Conservation (phyloP, 495 filamentous ascomycete genomes). For the Neurospora sp. region DNA sequence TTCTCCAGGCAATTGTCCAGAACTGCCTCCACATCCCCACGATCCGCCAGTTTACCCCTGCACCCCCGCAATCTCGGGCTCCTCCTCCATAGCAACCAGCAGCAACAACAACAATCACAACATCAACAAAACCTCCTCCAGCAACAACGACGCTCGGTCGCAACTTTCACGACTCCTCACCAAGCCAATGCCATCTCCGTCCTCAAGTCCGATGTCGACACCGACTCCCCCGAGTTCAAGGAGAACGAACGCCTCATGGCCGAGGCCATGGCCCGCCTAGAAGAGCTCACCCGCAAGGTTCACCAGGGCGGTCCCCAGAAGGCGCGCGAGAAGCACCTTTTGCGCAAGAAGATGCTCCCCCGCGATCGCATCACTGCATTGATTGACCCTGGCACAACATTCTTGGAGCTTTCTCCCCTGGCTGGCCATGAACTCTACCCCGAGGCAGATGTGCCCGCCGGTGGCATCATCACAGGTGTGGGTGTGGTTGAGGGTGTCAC, state of each 20-base stretch:
- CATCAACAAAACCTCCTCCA: constrained; percentile 16
- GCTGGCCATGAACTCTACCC: constrained; percentile 83
- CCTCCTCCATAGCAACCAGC: constrained; percentile 8
- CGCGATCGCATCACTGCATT: constrained; percentile 81
- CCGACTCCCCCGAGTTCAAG: constrained; percentile 63
- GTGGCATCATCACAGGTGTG: constrained; percentile 87
- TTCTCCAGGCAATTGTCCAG: constrained; percentile 30
- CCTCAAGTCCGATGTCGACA: constrained; percentile 66
- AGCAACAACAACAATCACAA: constrained; percentile 11
- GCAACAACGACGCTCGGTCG: constrained; percentile 27
- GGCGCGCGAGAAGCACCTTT: constrained; percentile 80
- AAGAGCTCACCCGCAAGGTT: constrained; percentile 57
- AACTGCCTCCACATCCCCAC: not conserved
- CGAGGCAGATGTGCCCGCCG: constrained; percentile 59
- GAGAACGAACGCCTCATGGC: constrained; percentile 76
- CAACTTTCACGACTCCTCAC: constrained; percentile 56
- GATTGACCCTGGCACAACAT: constrained; percentile 80
- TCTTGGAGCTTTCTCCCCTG: constrained; percentile 81
- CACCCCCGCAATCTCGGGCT: constrained; percentile 3
- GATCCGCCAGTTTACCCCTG: not conserved
- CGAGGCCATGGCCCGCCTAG: constrained; percentile 55
- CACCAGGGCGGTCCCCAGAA: constrained; percentile 71
- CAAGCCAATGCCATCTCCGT: constrained; percentile 69
- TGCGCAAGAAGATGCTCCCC: constrained; percentile 86
- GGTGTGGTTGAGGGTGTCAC: constrained; percentile 83